A percentile compares a stretch with the other conserved stretches of the same genome.
phyloP scores from a whole-genome alignment of 2,329 filamentous ascomycete species.

The Cercospora canescens region DNA sequence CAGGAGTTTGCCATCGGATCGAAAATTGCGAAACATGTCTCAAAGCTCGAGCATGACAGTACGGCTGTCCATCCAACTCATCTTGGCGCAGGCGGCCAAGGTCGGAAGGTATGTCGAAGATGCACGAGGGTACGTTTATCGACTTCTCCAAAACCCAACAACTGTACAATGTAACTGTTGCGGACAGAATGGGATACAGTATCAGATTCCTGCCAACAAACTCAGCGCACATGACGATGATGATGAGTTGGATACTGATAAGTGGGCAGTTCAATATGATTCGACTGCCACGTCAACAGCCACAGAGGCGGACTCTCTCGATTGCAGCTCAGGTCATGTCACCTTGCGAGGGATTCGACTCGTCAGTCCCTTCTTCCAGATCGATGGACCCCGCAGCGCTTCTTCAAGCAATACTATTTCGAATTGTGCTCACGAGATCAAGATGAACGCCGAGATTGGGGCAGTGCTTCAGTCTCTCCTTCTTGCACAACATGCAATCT shows the following conservation, averaged over 20 bases:
- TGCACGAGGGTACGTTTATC: neutral
- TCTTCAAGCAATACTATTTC: neutral
- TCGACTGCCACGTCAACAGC: neutral
- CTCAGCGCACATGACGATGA: neutral
- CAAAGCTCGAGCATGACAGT: neutral
- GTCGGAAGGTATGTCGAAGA: neutral
- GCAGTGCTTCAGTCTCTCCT: neutral
- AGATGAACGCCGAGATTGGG: neutral
- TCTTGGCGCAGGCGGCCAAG: constrained; percentile 1
- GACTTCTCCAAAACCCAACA: neutral
- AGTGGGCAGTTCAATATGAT: neutral
- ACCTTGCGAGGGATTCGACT: neutral
- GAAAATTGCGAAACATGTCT: neutral
- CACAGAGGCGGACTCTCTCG: neutral
- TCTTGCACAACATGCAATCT: neutral
- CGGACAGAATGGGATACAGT: neutral
- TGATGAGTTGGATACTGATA: neutral
- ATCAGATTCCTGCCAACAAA: neutral
- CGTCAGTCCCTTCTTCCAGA: neutral
- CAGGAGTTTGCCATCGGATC: too few species aligned
- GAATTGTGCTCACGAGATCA: neutral
- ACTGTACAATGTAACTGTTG: neutral
- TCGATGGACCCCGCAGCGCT: neutral
- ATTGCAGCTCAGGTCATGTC: neutral
- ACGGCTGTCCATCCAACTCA: neutral